Evolutionary conservation across 129 eudicot genomes (phyloP).

Genomic region (Arctium lappa): DNA sequence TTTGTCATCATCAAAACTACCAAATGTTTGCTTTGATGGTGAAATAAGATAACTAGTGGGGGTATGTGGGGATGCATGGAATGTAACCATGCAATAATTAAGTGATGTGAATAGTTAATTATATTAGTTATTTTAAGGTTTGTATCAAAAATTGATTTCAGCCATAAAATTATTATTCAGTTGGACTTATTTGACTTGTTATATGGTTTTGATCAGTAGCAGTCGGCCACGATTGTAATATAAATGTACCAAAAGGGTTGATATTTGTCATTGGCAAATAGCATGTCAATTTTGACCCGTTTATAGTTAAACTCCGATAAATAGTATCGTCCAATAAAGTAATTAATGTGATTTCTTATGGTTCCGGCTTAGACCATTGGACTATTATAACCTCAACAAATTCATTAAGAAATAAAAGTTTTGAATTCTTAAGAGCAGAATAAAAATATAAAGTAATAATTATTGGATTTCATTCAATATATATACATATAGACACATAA

Average conservation of each 20-base stretch:
- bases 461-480: too few species aligned
- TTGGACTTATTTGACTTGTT: neutral
- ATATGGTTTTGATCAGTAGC: neutral
- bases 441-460: too few species aligned
- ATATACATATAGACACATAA: neutral
- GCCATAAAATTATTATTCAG: neutral
- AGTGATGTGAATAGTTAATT: neutral
- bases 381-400: neutral
- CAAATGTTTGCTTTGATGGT: constrained; percentile 12
- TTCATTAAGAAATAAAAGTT: neutral
- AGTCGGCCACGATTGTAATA: neutral
- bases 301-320: neutral
- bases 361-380: neutral
- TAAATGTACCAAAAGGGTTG: neutral
- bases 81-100: neutral
- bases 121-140: neutral
- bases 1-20: constrained; percentile 8
- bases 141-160: neutral
- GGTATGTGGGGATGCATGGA: neutral
- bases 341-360: neutral
- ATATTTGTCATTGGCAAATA: too few species aligned
- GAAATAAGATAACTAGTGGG: constrained; percentile 23
- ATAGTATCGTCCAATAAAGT: neutral
- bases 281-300: neutral
- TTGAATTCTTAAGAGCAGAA: neutral